A percentile compares a stretch with the other conserved stretches of the same genome.
These are phyloP conservation scores for Tolypocladium amazonense DNA, from an alignment of 2,329 filamentous ascomycete species.

Conservation along the genomic window DNA sequence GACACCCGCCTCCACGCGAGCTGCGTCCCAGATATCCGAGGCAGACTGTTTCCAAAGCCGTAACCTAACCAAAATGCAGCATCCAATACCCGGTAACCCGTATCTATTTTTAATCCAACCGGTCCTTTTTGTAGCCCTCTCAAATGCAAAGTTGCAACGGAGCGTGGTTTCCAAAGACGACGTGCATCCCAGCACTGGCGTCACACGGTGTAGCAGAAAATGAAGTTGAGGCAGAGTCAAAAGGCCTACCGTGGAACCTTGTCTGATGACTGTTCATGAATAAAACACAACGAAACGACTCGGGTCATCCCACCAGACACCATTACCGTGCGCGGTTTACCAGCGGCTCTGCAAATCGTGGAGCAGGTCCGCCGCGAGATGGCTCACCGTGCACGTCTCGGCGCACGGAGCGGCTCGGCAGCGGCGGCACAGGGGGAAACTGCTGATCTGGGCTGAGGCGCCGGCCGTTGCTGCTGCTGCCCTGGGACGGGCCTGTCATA, in stretches of 20 bases:
- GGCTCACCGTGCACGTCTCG: slow-evolving; percentile 7
- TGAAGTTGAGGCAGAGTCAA: background rate
- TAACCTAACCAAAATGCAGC: background rate
- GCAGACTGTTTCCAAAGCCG: background rate
- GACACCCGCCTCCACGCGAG: background rate
- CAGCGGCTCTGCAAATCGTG: slow-evolving; percentile 16
- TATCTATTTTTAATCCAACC: background rate
- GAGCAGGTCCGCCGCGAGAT: background rate
- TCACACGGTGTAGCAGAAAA: background rate
- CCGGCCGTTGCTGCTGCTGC: background rate
- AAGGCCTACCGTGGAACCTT: background rate
- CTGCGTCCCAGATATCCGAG: background rate
- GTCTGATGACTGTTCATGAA: too few species aligned
- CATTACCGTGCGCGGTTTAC: slow-evolving; percentile 16
- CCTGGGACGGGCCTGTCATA: slow-evolving; percentile 7
- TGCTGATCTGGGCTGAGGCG: background rate
- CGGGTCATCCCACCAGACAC: background rate
- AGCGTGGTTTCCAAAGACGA: background rate
- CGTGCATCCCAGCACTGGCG: background rate
- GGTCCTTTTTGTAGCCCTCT: background rate
- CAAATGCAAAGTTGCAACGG: background rate
- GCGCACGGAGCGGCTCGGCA: slow-evolving; percentile 16
- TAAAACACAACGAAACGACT: background rate
- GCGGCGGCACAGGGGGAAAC: slow-evolving; percentile 13
- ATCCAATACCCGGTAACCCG: background rate